Percentiles rank a stretch among this genome's conserved stretches.
Conservation (phyloP, 2,329 filamentous ascomycete genomes). For the Davidsoniella neocaledoniae region DNA sequence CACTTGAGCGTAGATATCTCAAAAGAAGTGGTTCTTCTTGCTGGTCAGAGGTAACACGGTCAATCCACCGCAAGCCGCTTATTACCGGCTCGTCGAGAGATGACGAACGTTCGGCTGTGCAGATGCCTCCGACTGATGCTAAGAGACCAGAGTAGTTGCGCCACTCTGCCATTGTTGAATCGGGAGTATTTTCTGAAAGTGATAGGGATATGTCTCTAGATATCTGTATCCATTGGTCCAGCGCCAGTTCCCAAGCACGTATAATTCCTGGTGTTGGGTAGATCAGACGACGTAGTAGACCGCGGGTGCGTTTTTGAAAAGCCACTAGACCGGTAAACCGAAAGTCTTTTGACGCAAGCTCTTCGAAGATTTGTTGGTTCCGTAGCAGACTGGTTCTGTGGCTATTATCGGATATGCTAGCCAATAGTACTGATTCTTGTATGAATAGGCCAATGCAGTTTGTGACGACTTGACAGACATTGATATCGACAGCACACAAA, state of each 20-base stretch:
- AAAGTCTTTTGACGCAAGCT: slow-evolving; percentile 46
- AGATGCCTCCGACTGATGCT: slow-evolving; percentile 48
- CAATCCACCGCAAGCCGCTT: slow-evolving; percentile 46
- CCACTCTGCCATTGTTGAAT: slow-evolving; percentile 44
- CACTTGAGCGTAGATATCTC: slow-evolving; percentile 44
- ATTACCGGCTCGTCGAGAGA: slow-evolving; percentile 40
- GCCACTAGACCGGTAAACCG: slow-evolving; percentile 52
- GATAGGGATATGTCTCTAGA: slow-evolving; percentile 45
- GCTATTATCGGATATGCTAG: slow-evolving; percentile 28
- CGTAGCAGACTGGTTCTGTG: slow-evolving; percentile 28
- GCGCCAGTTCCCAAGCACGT: slow-evolving; percentile 48
- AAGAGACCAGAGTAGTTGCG: slow-evolving; percentile 53
- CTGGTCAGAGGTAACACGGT: slow-evolving; percentile 39
- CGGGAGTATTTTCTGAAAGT: slow-evolving; percentile 33
- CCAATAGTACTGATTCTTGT: slow-evolving; percentile 40
- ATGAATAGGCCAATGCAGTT: slow-evolving; percentile 43
- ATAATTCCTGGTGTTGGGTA: slow-evolving; percentile 50
- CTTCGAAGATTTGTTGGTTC: slow-evolving; percentile 43
- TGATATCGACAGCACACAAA: slow-evolving; percentile 48
- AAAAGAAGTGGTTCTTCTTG: slow-evolving; percentile 43
- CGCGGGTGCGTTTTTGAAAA: slow-evolving; percentile 49
- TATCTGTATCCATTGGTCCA: slow-evolving; percentile 46
- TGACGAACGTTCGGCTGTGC: slow-evolving; percentile 41
- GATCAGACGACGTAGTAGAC: slow-evolving; percentile 41
- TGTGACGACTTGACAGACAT: slow-evolving; percentile 47